Base-by-base conservation (phyloP, 2,329 filamentous ascomycete species). In the Neoascochyta sp. region DNA sequence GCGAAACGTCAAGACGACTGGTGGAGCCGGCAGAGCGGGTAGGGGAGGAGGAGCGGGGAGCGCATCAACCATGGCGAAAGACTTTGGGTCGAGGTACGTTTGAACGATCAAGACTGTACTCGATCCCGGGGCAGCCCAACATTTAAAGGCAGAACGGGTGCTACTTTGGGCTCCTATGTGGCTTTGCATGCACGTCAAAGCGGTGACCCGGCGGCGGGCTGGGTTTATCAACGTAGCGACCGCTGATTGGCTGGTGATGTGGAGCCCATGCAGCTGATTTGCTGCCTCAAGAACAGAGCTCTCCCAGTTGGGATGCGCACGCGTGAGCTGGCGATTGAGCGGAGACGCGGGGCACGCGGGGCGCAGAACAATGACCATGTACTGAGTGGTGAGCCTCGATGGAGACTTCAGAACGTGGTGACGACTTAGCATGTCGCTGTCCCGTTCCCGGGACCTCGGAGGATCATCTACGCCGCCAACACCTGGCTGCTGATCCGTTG, bases 141-240 rank as follows among this genome's bases (percentile, higher is more conserved):
- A 45, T 50, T 56, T 58, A 55, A 58, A 50, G 28, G 14, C 27
- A 24, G 34, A 40, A 24, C 45, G 34, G 42, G 42, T 29, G 27
- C 39, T 47, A 44, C 40, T 46, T 57, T 50, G 43, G 48, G 56
- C 52, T 44, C 30, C 46, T 43, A 50, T 45, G 48, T 51, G 50
- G 50, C 47, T 43, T 40, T 53, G 52, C 50, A 50, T 60, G 56
- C 44, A 47, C 40, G 44, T 36, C 38, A 50, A 52, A 51, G 50
- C 49, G 51, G 56, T 57, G 54, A 50, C 52, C 45, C 45, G 49
- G 50, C 35, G 39, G n/a, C 35, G 39, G 32, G 50, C 47, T 54
- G 47, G 39, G 52, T 45, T 47, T 45, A 39, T 52, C 49, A 56
- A 61, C 57, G 56, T 60, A 58, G 57, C 57, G 51, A 21, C 15